A percentile compares a stretch with the other conserved stretches of the same genome.
Evolutionary conservation across 2,329 filamentous ascomycete species (phyloP).

Genomic region (Fusarium sp.): DNA sequence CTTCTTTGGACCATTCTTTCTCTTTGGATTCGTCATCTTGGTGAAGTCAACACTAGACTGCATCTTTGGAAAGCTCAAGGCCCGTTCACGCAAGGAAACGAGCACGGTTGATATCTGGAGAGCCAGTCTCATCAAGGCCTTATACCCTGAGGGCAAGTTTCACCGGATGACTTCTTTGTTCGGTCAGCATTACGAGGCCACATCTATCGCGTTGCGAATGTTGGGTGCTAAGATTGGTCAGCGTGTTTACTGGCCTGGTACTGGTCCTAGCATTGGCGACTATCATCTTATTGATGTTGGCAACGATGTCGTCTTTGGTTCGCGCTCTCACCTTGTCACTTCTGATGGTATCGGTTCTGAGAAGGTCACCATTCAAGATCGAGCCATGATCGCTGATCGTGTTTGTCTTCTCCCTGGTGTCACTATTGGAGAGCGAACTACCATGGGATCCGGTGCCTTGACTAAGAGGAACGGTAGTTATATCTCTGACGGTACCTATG

Average conservation of each 20-base stretch:
- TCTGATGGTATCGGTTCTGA: not conserved
- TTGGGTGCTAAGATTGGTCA: slow-evolving; percentile 2
- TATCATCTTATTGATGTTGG: slow-evolving; percentile 8
- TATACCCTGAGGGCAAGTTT: not conserved
- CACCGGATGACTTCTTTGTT: slow-evolving; percentile 1
- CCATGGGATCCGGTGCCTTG: slow-evolving; percentile 9
- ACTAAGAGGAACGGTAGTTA: not conserved
- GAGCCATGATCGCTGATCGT: slow-evolving; percentile 16
- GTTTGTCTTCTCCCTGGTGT: not conserved
- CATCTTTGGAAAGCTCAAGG: not conserved
- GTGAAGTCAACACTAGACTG: not conserved
- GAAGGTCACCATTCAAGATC: not conserved
- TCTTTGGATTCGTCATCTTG: slow-evolving; percentile 6
- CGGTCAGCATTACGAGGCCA: slow-evolving; percentile 12
- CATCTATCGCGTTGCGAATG: not conserved
- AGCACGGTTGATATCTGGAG: slow-evolving; percentile 3
- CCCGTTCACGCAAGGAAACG: not conserved
- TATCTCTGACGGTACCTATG: not conserved
- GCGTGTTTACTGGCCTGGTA: slow-evolving; percentile 18
- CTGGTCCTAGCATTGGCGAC: not conserved
- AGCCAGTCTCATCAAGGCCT: not conserved
- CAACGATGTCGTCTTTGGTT: slow-evolving; percentile 9
- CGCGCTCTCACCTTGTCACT: not conserved
- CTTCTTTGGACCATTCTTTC: slow-evolving; percentile 1
- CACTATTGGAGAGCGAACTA: not conserved